phyloP scores from a whole-genome alignment of 2,329 filamentous ascomycete species.

The Monosporascus sp. region DNA sequence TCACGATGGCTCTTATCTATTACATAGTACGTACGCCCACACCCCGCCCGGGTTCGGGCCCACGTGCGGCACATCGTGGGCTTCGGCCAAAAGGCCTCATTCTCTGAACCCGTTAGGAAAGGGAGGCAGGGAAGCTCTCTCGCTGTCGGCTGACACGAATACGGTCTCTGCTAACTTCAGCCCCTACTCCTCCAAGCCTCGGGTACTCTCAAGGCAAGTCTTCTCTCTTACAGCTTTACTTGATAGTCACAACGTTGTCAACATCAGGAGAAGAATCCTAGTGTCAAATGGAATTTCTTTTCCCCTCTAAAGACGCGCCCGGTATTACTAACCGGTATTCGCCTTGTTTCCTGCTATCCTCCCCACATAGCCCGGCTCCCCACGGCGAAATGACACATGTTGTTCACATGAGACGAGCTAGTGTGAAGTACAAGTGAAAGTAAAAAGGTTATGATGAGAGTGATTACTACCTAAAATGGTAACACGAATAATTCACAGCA shows the following conservation, averaged over 20 bases:
- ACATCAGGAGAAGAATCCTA: too few relatives aligned
- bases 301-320: not conserved
- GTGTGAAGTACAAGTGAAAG: not conserved
- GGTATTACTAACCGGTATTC: not conserved
- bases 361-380: not conserved
- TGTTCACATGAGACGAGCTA: not conserved
- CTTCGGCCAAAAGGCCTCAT: constrained; percentile 6
- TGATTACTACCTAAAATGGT: not conserved
- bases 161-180: not conserved
- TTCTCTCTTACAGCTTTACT: too few relatives aligned
- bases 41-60: constrained; percentile 19
- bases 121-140: not conserved
- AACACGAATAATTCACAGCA: not conserved
- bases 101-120: not conserved
- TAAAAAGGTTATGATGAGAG: not conserved
- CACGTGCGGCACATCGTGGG: constrained; percentile 23
- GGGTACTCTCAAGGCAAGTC: not conserved
- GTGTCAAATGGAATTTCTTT: too few relatives aligned
- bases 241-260: too few relatives aligned
- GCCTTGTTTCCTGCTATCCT: not conserved
- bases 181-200: not conserved
- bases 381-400: not conserved
- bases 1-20: constrained; percentile 20
- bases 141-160: not conserved
- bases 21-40: constrained; percentile 9